These are phyloP conservation scores for Cercospora citrullina DNA, from an alignment of 2,329 filamentous ascomycete species.

Conservation along the genomic window DNA sequence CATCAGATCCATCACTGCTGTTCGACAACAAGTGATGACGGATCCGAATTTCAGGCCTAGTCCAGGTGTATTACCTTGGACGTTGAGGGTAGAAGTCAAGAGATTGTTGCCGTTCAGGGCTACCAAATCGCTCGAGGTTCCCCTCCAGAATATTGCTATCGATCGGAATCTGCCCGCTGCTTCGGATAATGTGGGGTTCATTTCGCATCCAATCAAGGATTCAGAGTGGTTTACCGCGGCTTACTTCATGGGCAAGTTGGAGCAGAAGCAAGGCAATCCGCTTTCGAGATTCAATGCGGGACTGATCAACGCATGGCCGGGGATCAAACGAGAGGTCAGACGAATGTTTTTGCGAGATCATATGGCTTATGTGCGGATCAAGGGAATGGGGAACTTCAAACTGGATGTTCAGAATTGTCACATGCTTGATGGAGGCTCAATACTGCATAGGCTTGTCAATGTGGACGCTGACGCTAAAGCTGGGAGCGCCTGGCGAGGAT, in stretches of 20 bases:
- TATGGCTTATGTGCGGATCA: conserved; percentile 30
- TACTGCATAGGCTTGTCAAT: conserved; percentile 11
- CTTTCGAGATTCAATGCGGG: conserved; percentile 11
- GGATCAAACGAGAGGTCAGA: conserved; percentile 22
- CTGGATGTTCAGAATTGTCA: conserved; percentile 33
- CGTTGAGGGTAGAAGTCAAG: conserved; percentile 24
- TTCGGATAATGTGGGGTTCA: conserved; percentile 11
- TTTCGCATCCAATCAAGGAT: conserved; percentile 10
- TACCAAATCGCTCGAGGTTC: conserved; percentile 19
- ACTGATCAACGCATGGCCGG: conserved; percentile 20
- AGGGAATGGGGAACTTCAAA: conserved; percentile 30
- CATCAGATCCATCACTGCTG: conserved; percentile 26
- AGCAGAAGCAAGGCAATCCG: neutral
- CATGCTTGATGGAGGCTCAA: conserved; percentile 30
- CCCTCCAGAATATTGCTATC: conserved; percentile 12
- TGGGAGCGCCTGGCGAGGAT: neutral
- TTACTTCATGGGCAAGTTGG: conserved; percentile 17
- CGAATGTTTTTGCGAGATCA: conserved; percentile 35
- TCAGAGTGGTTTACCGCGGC: conserved; percentile 18
- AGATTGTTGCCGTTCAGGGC: conserved; percentile 26
- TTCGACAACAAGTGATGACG: conserved; percentile 2
- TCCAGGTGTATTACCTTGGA: neutral
- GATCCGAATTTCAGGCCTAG: too few species aligned
- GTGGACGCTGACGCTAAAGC: conserved; percentile 4
- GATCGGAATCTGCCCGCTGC: conserved; percentile 20